phyloP scores from a whole-genome alignment of 768 basidiomycete species.

The Suillus occidentalis region DNA sequence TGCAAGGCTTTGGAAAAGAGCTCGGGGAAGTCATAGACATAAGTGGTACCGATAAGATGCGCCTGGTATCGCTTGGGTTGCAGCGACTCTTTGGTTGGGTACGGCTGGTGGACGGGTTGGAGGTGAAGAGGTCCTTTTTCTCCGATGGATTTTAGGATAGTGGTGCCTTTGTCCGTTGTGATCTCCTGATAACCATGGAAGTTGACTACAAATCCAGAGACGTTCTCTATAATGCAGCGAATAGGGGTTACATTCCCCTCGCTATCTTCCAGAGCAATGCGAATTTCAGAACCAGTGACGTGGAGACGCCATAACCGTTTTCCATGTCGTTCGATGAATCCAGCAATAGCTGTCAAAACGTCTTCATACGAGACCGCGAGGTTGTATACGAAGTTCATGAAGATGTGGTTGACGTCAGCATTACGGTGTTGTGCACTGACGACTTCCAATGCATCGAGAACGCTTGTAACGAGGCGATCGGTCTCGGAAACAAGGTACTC shows the following conservation, averaged over 20 bases:
- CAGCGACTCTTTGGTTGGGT: constrained; percentile 96
- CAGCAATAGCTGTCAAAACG: constrained; percentile 94
- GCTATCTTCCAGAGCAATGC: constrained; percentile 90
- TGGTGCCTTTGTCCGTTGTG: constrained; percentile 90
- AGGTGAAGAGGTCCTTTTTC: constrained; percentile 96
- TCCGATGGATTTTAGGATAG: constrained; percentile 96
- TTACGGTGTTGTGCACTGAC: constrained; percentile 87
- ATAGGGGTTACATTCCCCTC: constrained; percentile 96
- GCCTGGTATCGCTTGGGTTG: constrained; percentile 99
- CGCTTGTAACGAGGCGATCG: constrained; percentile 90
- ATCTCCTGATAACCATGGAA: constrained; percentile 99
- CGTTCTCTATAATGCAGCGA: constrained; percentile 97
- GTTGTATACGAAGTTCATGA: constrained; percentile 98
- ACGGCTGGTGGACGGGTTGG: constrained; percentile 89
- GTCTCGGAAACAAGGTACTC: constrained; percentile 99
- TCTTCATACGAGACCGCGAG: constrained; percentile 95
- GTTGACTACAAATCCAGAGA: constrained; percentile 98
- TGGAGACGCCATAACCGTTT: constrained; percentile 98
- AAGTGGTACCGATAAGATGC: constrained; percentile 96
- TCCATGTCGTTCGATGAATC: constrained; percentile 98
- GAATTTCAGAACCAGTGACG: constrained; percentile 96
- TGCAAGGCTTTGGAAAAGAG: constrained; percentile 96
- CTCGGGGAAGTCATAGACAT: constrained; percentile 99
- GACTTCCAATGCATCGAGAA: constrained; percentile 94
- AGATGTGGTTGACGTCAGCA: constrained; percentile 98